Percentiles rank a stretch among this genome's conserved stretches.
These are phyloP conservation scores for Angomonas desouzai DNA, from an alignment of 208 protist species.

Conservation along the genomic window DNA sequence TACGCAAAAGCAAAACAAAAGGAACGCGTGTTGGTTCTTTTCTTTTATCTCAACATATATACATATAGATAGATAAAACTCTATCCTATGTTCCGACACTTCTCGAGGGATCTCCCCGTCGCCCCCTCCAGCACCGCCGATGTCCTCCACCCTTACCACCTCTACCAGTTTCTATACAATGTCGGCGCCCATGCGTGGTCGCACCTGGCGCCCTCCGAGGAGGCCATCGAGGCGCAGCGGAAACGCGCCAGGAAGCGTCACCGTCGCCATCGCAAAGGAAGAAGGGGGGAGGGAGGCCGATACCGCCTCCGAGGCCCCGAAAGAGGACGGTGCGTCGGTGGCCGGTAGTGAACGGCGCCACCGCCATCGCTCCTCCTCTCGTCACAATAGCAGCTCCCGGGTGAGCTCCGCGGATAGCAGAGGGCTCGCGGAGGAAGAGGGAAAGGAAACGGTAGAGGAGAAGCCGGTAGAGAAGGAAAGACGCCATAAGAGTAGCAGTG, in stretches of 20 bases:
- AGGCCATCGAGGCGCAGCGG: constrained; percentile 8
- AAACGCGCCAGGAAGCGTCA: background rate
- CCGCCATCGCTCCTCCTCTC: constrained; percentile 2
- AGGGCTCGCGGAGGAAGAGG: background rate
- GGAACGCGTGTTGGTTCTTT: background rate
- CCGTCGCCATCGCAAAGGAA: background rate
- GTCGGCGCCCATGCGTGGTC: constrained; percentile 45
- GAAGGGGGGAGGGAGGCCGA: background rate
- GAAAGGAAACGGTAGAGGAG: background rate
- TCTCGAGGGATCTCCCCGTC: constrained; percentile 17
- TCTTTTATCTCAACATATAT: too few species aligned
- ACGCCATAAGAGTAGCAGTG: background rate
- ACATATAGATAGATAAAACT: too few species aligned
- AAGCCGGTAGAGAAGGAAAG: background rate
- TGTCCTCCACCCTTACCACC: constrained; percentile 54
- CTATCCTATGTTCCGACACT: constrained; percentile 1
- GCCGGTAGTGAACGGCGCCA: background rate
- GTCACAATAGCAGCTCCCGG: background rate
- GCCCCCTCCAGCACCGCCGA: constrained; percentile 24
- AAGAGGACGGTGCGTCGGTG: background rate
- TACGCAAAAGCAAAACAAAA: background rate
- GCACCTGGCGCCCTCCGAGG: constrained; percentile 31
- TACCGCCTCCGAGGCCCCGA: background rate
- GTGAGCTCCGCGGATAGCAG: constrained; percentile 8
- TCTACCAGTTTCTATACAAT: constrained; percentile 27